A percentile compares a stretch with the other conserved stretches of the same genome.
These are phyloP conservation scores for Thalia dealbata DNA, from an alignment of 176 grass and related monocot species.

Conservation along the genomic window DNA sequence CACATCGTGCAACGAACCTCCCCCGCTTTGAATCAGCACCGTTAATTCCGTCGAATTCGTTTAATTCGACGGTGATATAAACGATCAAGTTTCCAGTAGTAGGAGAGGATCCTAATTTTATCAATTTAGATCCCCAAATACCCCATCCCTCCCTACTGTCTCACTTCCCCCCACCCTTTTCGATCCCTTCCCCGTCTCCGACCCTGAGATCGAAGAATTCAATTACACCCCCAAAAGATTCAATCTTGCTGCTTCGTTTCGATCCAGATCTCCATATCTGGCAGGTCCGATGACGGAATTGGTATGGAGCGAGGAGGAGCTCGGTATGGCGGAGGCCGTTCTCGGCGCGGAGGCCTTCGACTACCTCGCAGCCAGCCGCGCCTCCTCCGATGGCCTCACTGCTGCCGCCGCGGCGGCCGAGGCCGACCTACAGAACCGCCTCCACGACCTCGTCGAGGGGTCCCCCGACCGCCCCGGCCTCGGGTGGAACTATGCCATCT, in stretches of 20 bases:
- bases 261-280: neutral
- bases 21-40: neutral
- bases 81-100: neutral
- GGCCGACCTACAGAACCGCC: conserved; percentile 66
- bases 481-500: conserved; percentile 94
- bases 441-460: conserved; percentile 66
- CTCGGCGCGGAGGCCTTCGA: conserved; percentile 72
- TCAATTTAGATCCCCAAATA: neutral
- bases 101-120: neutral
- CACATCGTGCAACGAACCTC: neutral
- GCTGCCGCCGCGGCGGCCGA: conserved; percentile 28
- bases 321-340: conserved; percentile 36
- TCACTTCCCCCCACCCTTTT: neutral
- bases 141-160: conserved; percentile 1
- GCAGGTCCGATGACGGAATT: conserved; percentile 4
- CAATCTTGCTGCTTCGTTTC: neutral
- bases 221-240: neutral
- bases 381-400: conserved; percentile 65
- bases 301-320: conserved; percentile 67
- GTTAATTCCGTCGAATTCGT: neutral
- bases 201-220: neutral
- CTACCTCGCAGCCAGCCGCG: conserved; percentile 52
- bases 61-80: neutral
- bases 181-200: neutral
- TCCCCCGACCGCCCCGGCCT: conserved; percentile 32